These are phyloP conservation scores for Penicillium crystallinum DNA, from an alignment of 495 filamentous ascomycete genomes.

Conservation along the genomic window DNA sequence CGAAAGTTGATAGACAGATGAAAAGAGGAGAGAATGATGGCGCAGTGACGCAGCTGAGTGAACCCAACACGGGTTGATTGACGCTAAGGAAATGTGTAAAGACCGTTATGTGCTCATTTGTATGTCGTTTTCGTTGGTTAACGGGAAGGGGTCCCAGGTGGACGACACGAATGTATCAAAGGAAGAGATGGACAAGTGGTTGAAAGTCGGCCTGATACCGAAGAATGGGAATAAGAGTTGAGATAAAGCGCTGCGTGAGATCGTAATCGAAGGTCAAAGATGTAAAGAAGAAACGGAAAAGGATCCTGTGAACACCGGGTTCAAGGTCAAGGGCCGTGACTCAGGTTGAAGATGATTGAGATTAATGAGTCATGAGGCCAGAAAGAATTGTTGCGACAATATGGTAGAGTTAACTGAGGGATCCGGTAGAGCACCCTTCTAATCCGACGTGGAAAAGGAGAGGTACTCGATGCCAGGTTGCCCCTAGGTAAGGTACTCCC, in stretches of 20 bases:
- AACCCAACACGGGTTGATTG: slow-evolving; percentile 45
- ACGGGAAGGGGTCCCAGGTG: slow-evolving; percentile 39
- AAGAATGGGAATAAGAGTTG: slow-evolving; percentile 20
- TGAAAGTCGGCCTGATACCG: slow-evolving; percentile 14
- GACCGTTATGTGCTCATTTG: slow-evolving; percentile 66
- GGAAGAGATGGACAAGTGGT: slow-evolving; percentile 37
- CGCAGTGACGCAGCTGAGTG: slow-evolving; percentile 39
- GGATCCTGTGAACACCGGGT: slow-evolving; percentile 41
- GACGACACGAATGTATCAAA: slow-evolving; percentile 25
- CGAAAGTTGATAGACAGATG: slow-evolving; percentile 55
- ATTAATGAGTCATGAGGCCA: slow-evolving; percentile 40
- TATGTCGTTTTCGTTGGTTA: slow-evolving; percentile 41
- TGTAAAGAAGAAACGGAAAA: slow-evolving; percentile 27
- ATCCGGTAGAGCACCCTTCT: slow-evolving; percentile 33
- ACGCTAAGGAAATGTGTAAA: slow-evolving; percentile 47
- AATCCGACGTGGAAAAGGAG: slow-evolving; percentile 33
- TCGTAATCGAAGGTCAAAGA: slow-evolving; percentile 37
- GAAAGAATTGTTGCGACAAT: slow-evolving; percentile 4
- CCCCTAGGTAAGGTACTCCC: slow-evolving; percentile 25
- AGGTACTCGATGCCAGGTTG: slow-evolving; percentile 42
- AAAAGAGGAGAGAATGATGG: slow-evolving; percentile 44
- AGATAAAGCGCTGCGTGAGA: slow-evolving; percentile 46
- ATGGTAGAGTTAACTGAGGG: slow-evolving; percentile 10
- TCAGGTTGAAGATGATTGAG: slow-evolving; percentile 25
- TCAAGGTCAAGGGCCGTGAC: slow-evolving; percentile 36